Evolutionary conservation across 176 grass and related monocot genomes (phyloP), one percentile per base, ranked within the genome.

Genomic region (Aechmea fasciata): DNA sequence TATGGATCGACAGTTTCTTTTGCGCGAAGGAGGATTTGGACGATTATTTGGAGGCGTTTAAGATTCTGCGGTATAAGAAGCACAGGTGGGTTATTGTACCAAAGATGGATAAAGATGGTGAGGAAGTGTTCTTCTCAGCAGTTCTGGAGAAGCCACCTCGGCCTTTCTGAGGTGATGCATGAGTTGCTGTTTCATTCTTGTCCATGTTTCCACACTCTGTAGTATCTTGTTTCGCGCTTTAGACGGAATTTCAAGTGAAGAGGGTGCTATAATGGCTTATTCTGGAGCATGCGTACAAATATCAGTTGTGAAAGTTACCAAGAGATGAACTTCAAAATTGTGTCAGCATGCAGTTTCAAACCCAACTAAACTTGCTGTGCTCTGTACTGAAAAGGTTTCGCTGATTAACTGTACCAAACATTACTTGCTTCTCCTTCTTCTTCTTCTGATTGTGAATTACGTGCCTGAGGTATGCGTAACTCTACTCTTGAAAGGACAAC

Each of bases 1-100:
- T 85, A 20, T 76, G 76, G 83, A 76, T 85, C 3, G 83, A 85
- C 53, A 80, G 73, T 66, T 85, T 85, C 83, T 80, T 80, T 55
- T 80, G 83, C 15, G 65, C 51, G 57, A 26, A 70, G 18, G 22
- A 76, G 23, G 83, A 85, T 64, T 50, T 85, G 61, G 55, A 85
- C 41, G 72, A 84, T 59, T 84, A 84, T 75, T 51, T 85, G 67
- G 62, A 57, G 15, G 66, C 65, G 51, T 80, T 80, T 61, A 33
- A 69, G n/a, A 73, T 85, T 57, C 65, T 76, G 63, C 80, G 57
- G 68, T 85, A 84, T 57, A 79, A 75, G 65, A 79, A 67, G 59
- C 82, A 71, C 10, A 75, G 13, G 57, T 84, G 82, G 82, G 33
- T 66, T 28, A 54, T 71, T 51, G 76, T 71, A 51, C 82, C 82